Evolutionary conservation across 2,329 filamentous ascomycete species (phyloP).

Genomic region (Cytospora chrysosperma): DNA sequence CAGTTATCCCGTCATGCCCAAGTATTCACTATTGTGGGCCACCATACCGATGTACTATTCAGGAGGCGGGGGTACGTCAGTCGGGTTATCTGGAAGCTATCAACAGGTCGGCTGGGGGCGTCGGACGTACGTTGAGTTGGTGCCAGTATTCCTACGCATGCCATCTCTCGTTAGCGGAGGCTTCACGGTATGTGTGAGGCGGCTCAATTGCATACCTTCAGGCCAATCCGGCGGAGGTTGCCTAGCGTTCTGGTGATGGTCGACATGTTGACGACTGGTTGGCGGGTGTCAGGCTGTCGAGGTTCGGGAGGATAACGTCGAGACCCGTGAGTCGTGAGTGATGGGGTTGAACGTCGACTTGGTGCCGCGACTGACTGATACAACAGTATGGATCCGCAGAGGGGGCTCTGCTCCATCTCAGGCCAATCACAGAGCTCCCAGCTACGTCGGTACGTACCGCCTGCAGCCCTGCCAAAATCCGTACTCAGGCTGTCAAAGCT

Average conservation of each 20-base stretch:
- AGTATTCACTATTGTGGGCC: background rate
- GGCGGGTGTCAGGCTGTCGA: conserved; percentile 33
- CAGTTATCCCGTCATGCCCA: background rate
- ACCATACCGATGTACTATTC: conserved; percentile 56
- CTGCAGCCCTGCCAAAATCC: conserved; percentile 24
- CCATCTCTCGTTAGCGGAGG: conserved; percentile 38
- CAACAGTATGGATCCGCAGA: background rate
- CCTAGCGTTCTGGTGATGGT: conserved; percentile 81
- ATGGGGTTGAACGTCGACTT: conserved; percentile 23
- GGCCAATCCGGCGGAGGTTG: conserved; percentile 82
- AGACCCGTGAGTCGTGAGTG: conserved; percentile 20
- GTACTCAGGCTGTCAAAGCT: background rate
- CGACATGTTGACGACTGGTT: conserved; percentile 68
- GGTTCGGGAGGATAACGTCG: conserved; percentile 22
- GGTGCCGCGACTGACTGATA: conserved; percentile 21
- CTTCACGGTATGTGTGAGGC: background rate
- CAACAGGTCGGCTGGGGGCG: conserved; percentile 25
- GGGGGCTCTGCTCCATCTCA: conserved; percentile 1
- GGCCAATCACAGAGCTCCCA: conserved; percentile 29
- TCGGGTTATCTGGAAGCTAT: conserved; percentile 12
- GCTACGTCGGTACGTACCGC: conserved; percentile 22
- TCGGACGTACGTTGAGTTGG: conserved; percentile 80
- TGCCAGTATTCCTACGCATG: conserved; percentile 89
- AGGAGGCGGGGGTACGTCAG: conserved; percentile 25
- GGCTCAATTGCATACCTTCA: conserved; percentile 75